Conservation (phyloP, 2,329 filamentous ascomycete genomes). For the Phaeosphaeria sp. region DNA sequence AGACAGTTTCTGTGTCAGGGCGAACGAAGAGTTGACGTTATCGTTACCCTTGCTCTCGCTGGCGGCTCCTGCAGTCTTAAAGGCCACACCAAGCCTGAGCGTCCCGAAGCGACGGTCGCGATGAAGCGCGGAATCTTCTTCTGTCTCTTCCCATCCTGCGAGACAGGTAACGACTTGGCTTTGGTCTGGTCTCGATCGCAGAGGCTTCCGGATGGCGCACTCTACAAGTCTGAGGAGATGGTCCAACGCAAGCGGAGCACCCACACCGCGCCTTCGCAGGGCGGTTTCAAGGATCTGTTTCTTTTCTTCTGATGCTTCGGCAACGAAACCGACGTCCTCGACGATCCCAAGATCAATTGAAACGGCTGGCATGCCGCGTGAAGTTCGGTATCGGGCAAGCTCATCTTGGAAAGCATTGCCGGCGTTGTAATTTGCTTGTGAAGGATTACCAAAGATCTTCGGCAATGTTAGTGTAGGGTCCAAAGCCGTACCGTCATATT, state of each 20-base stretch:
- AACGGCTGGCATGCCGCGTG: conserved; percentile 41
- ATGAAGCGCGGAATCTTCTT: background rate
- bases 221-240: background rate
- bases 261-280: background rate
- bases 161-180: background rate
- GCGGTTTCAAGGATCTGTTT: background rate
- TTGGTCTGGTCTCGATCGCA: background rate
- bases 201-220: background rate
- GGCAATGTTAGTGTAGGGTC: no score
- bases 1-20: background rate
- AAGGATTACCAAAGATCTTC: background rate
- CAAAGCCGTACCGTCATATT: conserved; percentile 7
- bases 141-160: background rate
- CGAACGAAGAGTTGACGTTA: background rate
- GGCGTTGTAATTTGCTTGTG: conserved; percentile 30
- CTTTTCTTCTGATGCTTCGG: conserved; percentile 7
- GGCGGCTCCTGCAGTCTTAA: background rate
- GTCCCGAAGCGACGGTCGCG: background rate
- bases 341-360: conserved; percentile 33
- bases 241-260: background rate
- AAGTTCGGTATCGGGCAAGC: conserved; percentile 20
- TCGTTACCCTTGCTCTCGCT: background rate
- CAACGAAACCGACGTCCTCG: conserved; percentile 34
- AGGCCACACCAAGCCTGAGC: background rate
- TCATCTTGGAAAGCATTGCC: conserved; percentile 29